Evolutionary conservation across 2,329 filamentous ascomycete genomes (phyloP), one percentile per base, ranked within the genome.

Genomic region (Penicillium sp.): DNA sequence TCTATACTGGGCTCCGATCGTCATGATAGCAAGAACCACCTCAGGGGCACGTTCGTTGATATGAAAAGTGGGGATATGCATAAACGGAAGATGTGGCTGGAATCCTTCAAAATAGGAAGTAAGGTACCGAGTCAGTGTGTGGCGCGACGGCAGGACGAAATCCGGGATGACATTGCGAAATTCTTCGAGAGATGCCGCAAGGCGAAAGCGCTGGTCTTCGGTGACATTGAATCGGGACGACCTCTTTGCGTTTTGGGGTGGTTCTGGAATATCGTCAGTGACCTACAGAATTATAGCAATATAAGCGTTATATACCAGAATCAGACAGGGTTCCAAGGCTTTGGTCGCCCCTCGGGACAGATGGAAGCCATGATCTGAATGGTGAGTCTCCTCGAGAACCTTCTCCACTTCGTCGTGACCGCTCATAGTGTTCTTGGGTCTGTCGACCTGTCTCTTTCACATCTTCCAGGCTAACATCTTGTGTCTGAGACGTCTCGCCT

Each of bases 31-130:
- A 29, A 91, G 73, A 6, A 89, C 74, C 4, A 90, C 74, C 68
- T 90, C 88, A 0, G 86, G 82, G 0, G 86, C 83, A n/a, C 84
- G 79, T n/a, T 85, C 82, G 8, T 81, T 81, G 0, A 86, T 80
- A 2, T 79, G 78, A 45, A 90, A 77, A 0, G 86, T 89, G 0
- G 87, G 84, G 6, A 89, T 73, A 66, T 91, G 87, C 29, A 90
- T 75, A 57, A 90, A 84, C 0, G 82, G 82, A 39, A 84, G 75
- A 56, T 84, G 80, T 27, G 81, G 77, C 54, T 84, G 79, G 55
- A 90, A 89, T 0, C 86, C 86, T 55, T 80, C 83, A 50, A 89
- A 82, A 62, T 89, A 90, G 1, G 86, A 86, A 55, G 88, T 86
- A 32, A 90, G 72, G 58, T 89, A 90, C 34, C 87, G 76, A 3